Evolutionary conservation across 192 early-diverging fungal species (phyloP), one percentile per base, ranked within the genome.

Genomic region (Oehlia diaphana): DNA sequence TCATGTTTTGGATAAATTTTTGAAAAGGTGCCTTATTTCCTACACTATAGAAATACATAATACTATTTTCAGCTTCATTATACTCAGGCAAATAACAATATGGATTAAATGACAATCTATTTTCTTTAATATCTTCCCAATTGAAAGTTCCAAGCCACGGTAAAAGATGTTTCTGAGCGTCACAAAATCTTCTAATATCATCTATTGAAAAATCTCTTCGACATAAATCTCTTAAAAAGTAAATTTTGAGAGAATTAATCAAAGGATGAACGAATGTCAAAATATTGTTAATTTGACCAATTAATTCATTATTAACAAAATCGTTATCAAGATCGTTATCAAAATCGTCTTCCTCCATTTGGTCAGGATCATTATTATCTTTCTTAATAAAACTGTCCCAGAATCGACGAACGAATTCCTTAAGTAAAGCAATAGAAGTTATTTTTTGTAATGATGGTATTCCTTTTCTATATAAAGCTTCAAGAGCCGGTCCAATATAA

Each of bases 91-190:
- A 9, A 33, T 16, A n/a, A 21, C 42, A 70, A 47, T 76, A 81
- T 37, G 80, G 74, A 81, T 81, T 81, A 47, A 81, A 53, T 4
- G 74, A 75, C 23, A 81, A 7, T 19, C 74, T 23, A 37, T 28
- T 67, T 33, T 42, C 16, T n/a, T 47, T 31, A 14, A 19, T 39
- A 28, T 70, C 63, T 14, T 50, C 73, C 80, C 74, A 81, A 2
- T 21, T 19, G n/a, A 81, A 69, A 69, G n/a, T 21, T 42, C 4
- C 19, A 26, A 81, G 3, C 80, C 80, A 81, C 6, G 74, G 80
- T 31, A 81, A 76, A 7, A 68, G 42, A 33, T 53, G 7, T 16
- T 50, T 37, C 14, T 58, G 47, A n/a, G n/a, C 49, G 1, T 70
- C n/a, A 67, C 64, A 76, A 42, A 81, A 77, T n/a, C 31, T 35